Evolutionary conservation across 148 eudicot species (phyloP).

Genomic region (Agrostemma githago): DNA sequence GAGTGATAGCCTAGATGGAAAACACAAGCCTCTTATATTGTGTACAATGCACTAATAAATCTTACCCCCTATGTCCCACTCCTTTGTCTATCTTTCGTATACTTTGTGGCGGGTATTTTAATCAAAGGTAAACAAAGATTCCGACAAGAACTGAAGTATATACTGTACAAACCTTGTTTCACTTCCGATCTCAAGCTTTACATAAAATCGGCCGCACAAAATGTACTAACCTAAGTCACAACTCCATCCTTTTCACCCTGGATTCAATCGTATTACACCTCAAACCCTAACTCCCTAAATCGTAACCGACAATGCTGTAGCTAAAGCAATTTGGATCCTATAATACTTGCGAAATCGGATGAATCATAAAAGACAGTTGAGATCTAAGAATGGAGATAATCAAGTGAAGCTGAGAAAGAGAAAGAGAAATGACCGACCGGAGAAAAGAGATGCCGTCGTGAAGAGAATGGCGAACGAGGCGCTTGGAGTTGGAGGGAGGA

Average conservation of each 20-base stretch:
- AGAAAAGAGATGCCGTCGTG: constrained; percentile 68
- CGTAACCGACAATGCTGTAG: not conserved
- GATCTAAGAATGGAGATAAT: not conserved
- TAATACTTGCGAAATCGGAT: no score
- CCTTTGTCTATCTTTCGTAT: no score
- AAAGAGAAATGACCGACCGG: constrained; percentile 51
- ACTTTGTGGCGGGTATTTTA: no score
- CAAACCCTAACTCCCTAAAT: no score
- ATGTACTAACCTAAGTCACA: no score
- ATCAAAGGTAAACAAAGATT: no score
- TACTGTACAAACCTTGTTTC: no score
- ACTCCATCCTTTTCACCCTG: no score
- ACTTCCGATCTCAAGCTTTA: not conserved
- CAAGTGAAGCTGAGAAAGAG: not conserved
- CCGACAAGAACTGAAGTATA: no score
- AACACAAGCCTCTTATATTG: not conserved
- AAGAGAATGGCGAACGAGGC: constrained; percentile 26
- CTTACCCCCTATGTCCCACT: not conserved
- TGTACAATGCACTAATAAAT: not conserved
- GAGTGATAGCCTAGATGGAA: not conserved
- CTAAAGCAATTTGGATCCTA: not conserved
- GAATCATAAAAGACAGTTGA: not conserved
- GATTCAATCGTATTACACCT: no score
- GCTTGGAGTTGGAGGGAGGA: constrained; percentile 28
- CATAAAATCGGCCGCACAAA: not conserved